These are phyloP conservation scores for Croton setiger DNA, from an alignment of 441 rosid genomes.

Conservation along the genomic window DNA sequence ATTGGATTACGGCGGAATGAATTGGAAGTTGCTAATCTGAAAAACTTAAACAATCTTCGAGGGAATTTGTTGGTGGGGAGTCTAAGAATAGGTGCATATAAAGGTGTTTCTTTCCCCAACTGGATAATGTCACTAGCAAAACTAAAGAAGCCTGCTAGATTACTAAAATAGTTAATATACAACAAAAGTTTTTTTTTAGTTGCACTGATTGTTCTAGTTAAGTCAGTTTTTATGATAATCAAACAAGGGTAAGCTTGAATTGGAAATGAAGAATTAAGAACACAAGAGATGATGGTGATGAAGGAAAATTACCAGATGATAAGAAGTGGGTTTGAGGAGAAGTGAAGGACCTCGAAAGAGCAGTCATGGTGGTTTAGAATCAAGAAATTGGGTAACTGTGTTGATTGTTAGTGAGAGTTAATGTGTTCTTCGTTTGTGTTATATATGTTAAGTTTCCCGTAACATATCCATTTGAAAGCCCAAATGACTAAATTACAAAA, in stretches of 20 bases:
- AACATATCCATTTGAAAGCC: no score
- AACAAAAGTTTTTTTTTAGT: no score
- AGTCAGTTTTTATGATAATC: neutral
- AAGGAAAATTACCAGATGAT: conserved; percentile 21
- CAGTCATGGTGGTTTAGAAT: conserved; percentile 3
- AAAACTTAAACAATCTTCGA: neutral
- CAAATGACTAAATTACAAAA: no score
- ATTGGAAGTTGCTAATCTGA: neutral
- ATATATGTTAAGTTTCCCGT: no score
- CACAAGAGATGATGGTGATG: neutral
- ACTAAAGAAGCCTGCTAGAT: no score
- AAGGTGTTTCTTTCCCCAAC: neutral
- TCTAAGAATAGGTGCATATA: neutral
- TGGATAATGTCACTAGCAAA: conserved; percentile 8
- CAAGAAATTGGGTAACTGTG: no score
- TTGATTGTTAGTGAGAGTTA: no score
- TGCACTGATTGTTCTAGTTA: no score
- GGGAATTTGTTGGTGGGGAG: neutral
- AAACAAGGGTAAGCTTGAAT: neutral
- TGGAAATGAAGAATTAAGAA: neutral
- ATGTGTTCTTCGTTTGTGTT: conserved; percentile 5
- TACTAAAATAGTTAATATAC: no score
- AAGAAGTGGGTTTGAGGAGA: conserved; percentile 9
- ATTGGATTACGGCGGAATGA: no score
- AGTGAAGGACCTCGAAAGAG: conserved; percentile 17